phyloP scores from a whole-genome alignment of 352 stramenopile genomes.

The Phytophthora colocasiae region DNA sequence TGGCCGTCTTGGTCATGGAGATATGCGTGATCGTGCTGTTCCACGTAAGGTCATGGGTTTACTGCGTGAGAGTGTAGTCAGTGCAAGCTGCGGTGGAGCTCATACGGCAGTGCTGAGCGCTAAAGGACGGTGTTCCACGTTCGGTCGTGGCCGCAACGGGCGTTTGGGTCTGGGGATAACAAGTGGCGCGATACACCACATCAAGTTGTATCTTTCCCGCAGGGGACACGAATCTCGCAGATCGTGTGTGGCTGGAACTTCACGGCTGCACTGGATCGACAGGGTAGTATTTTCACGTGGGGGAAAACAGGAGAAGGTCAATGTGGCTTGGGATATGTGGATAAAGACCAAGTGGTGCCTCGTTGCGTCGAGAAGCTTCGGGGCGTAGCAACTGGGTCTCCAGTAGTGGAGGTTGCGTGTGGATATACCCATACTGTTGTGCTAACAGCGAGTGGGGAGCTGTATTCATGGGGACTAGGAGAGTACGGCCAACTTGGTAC shows the following conservation, averaged over 20 bases:
- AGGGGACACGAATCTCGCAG: slow-evolving; percentile 38
- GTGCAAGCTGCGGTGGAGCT: slow-evolving; percentile 80
- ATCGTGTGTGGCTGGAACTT: slow-evolving; percentile 89
- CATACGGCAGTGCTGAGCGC: slow-evolving; percentile 81
- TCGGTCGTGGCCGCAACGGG: slow-evolving; percentile 78
- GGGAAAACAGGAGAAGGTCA: slow-evolving; percentile 90
- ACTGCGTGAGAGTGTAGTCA: slow-evolving; percentile 62
- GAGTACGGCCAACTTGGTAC: slow-evolving; percentile 93
- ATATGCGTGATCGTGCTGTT: slow-evolving; percentile 79
- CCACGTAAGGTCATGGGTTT: slow-evolving; percentile 86
- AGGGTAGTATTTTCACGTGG: slow-evolving; percentile 81
- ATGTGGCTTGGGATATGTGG: slow-evolving; percentile 82
- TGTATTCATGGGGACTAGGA: slow-evolving; percentile 91
- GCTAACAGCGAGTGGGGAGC: slow-evolving; percentile 72
- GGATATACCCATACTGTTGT: slow-evolving; percentile 91
- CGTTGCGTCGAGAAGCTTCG: slow-evolving; percentile 55
- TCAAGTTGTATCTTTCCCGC: slow-evolving; percentile 56
- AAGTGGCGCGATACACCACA: slow-evolving; percentile 81
- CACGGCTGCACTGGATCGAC: slow-evolving; percentile 57
- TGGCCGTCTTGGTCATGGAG: slow-evolving; percentile 76
- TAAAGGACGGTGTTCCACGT: slow-evolving; percentile 65
- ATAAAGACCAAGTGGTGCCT: slow-evolving; percentile 83
- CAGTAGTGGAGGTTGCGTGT: slow-evolving; percentile 75
- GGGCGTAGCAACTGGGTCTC: slow-evolving; percentile 26
- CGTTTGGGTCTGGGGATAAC: slow-evolving; percentile 73